Evolutionary conservation across 306 rosid species (phyloP), one percentile per base, ranked within the genome.

Genomic region (Dicorynia guianensis): DNA sequence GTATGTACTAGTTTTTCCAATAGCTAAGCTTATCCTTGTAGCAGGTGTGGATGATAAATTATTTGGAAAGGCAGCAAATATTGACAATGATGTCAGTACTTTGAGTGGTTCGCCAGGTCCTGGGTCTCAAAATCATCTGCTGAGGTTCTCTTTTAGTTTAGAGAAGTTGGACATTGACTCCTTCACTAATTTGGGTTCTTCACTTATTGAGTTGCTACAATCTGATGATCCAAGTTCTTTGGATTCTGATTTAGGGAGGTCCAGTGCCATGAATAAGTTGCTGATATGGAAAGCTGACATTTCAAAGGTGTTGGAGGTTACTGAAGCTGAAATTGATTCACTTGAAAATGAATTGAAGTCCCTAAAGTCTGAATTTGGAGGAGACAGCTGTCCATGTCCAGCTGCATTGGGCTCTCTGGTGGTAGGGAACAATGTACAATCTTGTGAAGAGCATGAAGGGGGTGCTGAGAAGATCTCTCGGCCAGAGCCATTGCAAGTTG

Each of bases 241-340:
- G 76, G 90, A 88, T 65, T 85, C 88, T 54, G 79, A 83, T 71
- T 81, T 50, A 69, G 63, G 54, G 81, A 86, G 86, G 77, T 83
- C 93, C 43, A 69, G 85, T 69, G 89, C 93, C 58, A 77, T 93
- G 66, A 89, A 85, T 78, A 89, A 93, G 86, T 80, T 96, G 72
- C 86, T 93, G 47, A 74, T 88, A 68, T 96, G 81, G 90, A 96
- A 91, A 87, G 88, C 90, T 79, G 94, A 96, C 71, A 76, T 96
- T 78, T 96, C 98, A 1, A 96, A 93, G 85, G 87, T 83, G 10
- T 49, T 96, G 90, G 99, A 93, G 87, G 76, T 83, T 67, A 96
- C 97, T 11, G 99, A 96, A 78, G 76, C 93, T 79, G 97, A 93
- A 87, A 90, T 90, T 81, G 99, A 96, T 88, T 83, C 14, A 42